Evolutionary conservation across 805 yeast species (phyloP).

Genomic region (Crinitomyces ghanaensis): DNA sequence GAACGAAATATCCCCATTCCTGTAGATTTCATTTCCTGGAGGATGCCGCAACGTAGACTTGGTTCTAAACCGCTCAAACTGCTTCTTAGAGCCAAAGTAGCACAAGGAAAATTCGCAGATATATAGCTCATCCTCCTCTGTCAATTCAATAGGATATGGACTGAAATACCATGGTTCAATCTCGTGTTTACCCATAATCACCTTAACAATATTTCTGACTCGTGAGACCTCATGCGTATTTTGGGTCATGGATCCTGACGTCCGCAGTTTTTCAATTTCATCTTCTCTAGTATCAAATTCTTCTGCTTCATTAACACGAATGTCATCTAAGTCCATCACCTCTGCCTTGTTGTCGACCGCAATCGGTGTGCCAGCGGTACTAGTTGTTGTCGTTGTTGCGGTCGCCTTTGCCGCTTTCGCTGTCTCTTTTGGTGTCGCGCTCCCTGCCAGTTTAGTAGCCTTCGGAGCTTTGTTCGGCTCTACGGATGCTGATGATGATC

Average conservation of each 20-base stretch:
- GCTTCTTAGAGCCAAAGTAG: slow-evolving; percentile 80
- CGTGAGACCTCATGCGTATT: slow-evolving; percentile 75
- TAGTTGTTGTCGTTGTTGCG: not conserved
- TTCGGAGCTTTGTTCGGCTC: slow-evolving; percentile 3
- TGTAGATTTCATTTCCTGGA: slow-evolving; percentile 94
- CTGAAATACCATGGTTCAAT: slow-evolving; percentile 99
- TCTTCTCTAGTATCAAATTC: slow-evolving; percentile 78
- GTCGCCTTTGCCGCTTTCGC: slow-evolving; percentile 13
- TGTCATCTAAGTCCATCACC: slow-evolving; percentile 72
- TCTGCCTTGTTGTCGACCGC: slow-evolving; percentile 33
- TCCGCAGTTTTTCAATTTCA: slow-evolving; percentile 82
- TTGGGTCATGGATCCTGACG: slow-evolving; percentile 97
- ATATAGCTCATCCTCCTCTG: slow-evolving; percentile 82
- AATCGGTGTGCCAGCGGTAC: slow-evolving; percentile 19
- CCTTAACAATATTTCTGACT: slow-evolving; percentile 68
- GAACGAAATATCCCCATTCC: slow-evolving; percentile 86
- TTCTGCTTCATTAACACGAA: slow-evolving; percentile 63
- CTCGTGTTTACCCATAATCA: slow-evolving; percentile 79
- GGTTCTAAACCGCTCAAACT: slow-evolving; percentile 80
- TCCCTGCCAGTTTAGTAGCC: slow-evolving; percentile 8
- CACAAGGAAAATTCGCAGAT: slow-evolving; percentile 86
- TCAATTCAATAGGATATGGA: slow-evolving; percentile 90
- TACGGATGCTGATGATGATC: slow-evolving; percentile 11
- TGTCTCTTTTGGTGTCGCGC: slow-evolving; percentile 7
- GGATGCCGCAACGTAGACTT: slow-evolving; percentile 91